A percentile compares a stretch with the other conserved stretches of the same genome.
Evolutionary conservation across 805 yeast genomes (phyloP).

Genomic region (Hemisphaericaspora nanyangensis): DNA sequence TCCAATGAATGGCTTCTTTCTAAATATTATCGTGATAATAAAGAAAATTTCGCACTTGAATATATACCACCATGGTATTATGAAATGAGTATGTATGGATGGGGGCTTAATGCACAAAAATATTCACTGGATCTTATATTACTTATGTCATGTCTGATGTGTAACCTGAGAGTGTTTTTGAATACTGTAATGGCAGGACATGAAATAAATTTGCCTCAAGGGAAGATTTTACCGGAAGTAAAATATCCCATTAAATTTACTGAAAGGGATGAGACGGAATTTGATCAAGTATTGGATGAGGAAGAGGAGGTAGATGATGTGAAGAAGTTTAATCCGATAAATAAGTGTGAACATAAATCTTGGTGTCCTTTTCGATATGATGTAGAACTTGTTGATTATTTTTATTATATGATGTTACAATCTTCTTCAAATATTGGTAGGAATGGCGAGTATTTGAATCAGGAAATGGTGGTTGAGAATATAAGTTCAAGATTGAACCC

Average conservation of each 20-base stretch:
- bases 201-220: constrained; percentile 11
- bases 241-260: constrained; percentile 19
- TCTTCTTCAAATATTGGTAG: constrained; percentile 22
- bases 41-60: constrained; percentile 30
- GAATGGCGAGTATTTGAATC: constrained; percentile 18
- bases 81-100: constrained; percentile 33
- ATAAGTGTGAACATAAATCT: constrained; percentile 24
- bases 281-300: constrained; percentile 8
- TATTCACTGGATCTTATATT: constrained; percentile 23
- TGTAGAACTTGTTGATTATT: constrained; percentile 17
- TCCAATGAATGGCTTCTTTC: constrained; percentile 32
- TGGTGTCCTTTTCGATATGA: constrained; percentile 30
- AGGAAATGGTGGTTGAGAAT: constrained; percentile 5
- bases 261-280: constrained; percentile 4
- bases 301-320: too few relatives aligned
- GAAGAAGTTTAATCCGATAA: constrained; percentile 15
- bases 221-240: constrained; percentile 28
- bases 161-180: constrained; percentile 34
- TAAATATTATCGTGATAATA: constrained; percentile 28
- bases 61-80: constrained; percentile 31
- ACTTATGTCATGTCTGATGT: constrained; percentile 31
- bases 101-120: constrained; percentile 32
- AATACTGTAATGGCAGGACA: constrained; percentile 10
- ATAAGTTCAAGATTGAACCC: too few relatives aligned
- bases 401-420: constrained; percentile 17